Evolutionary conservation across 805 yeast species (phyloP).

Genomic region (Nakazawaea wyomingensis): DNA sequence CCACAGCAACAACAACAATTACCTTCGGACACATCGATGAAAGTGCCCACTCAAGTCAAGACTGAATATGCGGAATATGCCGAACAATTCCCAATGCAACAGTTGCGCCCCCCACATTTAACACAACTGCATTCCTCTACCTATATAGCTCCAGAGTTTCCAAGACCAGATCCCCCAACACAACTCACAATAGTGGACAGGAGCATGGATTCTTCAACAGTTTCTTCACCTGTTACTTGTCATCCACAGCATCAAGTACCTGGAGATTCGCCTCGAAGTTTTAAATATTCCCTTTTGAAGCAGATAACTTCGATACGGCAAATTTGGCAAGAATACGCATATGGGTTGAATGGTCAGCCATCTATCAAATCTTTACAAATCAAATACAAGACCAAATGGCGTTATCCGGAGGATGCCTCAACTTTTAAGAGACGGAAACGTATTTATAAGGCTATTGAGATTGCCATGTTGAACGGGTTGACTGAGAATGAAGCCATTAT

Average conservation of each 20-base stretch:
- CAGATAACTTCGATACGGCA: slow-evolving; percentile 36
- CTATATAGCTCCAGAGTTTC: too few species aligned
- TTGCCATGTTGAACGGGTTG: slow-evolving; percentile 23
- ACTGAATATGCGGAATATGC: neutral
- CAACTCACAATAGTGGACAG: too few species aligned
- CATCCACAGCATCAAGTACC: neutral
- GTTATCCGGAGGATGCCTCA: slow-evolving; percentile 46
- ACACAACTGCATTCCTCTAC: too few species aligned
- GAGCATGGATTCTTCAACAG: neutral
- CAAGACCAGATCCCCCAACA: slow-evolving; percentile 3
- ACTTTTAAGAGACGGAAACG: slow-evolving; percentile 49
- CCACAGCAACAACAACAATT: neutral
- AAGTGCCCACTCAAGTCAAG: neutral
- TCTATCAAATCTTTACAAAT: slow-evolving; percentile 44
- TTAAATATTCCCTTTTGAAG: slow-evolving; percentile 9
- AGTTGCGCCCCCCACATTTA: neutral
- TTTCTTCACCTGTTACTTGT: slow-evolving; percentile 1
- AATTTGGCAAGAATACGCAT: slow-evolving; percentile 53
- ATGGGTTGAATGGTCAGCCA: slow-evolving; percentile 47
- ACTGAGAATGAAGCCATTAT: slow-evolving; percentile 27
- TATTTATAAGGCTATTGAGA: slow-evolving; percentile 50
- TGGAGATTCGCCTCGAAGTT: neutral
- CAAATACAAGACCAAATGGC: slow-evolving; percentile 49
- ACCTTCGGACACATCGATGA: neutral
- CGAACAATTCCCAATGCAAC: neutral